Conservation (phyloP, 225 moss, liverwort and hornwort species). For the Bryum argenteum region DNA sequence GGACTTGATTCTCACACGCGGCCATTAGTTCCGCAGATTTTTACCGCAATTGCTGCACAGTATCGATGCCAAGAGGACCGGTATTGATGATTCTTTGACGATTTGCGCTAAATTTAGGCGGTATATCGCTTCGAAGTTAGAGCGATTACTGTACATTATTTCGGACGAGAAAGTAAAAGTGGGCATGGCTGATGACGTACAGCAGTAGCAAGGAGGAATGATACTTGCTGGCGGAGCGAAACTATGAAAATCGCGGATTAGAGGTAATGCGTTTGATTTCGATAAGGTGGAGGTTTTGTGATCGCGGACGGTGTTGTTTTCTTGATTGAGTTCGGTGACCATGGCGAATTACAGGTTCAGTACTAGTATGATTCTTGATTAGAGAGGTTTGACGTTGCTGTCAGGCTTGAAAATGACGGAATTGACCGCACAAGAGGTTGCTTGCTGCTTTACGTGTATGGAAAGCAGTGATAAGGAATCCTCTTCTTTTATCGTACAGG, state of each 20-base stretch:
- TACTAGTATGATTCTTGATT: not conserved
- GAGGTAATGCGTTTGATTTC: not conserved
- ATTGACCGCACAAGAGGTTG: conserved; percentile 6
- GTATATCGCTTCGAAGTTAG: not conserved
- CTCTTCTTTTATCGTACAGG: conserved; percentile 13
- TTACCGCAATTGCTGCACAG: too few relatives aligned
- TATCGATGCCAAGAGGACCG: too few relatives aligned
- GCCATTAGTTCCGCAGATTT: too few relatives aligned
- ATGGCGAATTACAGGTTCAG: conserved; percentile 6
- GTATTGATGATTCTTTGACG: too few relatives aligned
- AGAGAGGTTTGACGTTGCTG: conserved; percentile 6
- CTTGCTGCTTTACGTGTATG: conserved; percentile 12
- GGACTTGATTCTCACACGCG: too few relatives aligned
- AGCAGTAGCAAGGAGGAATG: not conserved
- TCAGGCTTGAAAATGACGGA: conserved; percentile 3
- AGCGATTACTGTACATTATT: not conserved
- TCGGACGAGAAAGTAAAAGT: not conserved
- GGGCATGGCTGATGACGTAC: not conserved
- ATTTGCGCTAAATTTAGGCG: not conserved
- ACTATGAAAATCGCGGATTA: not conserved
- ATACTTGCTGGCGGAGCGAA: not conserved
- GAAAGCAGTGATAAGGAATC: conserved; percentile 16
- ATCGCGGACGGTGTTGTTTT: not conserved
- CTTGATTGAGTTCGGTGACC: conserved; percentile 4
- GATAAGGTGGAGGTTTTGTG: not conserved